Conservation (phyloP, 2,329 filamentous ascomycete species). For the Beauveria sp. region DNA sequence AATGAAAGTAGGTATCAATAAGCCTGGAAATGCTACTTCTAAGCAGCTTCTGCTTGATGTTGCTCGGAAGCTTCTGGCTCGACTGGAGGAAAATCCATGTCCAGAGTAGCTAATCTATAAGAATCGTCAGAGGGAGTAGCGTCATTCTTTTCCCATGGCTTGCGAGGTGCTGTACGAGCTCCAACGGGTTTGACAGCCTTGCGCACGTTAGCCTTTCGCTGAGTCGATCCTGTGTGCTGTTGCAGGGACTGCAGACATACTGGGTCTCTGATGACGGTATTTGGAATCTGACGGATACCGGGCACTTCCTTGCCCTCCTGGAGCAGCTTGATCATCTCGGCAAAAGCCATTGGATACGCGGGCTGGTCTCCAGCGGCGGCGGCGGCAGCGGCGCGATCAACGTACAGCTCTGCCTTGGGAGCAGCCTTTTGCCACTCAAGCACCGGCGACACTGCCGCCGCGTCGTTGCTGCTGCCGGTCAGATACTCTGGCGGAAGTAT, state of each 20-base stretch:
- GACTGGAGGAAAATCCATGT: slow-evolving; percentile 29
- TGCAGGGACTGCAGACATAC: slow-evolving; percentile 33
- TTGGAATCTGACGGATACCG: slow-evolving; percentile 79
- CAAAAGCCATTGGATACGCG: slow-evolving; percentile 74
- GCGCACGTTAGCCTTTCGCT: background rate
- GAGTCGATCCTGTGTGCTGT: background rate
- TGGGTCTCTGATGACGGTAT: slow-evolving; percentile 65
- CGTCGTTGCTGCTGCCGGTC: slow-evolving; percentile 2
- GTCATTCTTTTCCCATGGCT: slow-evolving; percentile 71
- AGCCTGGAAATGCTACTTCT: background rate
- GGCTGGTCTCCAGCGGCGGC: slow-evolving; percentile 40
- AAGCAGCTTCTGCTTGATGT: slow-evolving; percentile 18
- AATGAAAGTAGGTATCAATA: background rate
- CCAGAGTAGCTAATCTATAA: slow-evolving; percentile 20
- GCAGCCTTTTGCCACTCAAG: slow-evolving; percentile 43
- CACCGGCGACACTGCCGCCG: slow-evolving; percentile 8
- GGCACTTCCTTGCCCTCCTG: slow-evolving; percentile 76
- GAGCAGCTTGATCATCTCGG: slow-evolving; percentile 78
- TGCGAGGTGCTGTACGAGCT: slow-evolving; percentile 39
- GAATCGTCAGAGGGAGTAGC: slow-evolving; percentile 11
- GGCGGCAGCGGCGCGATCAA: slow-evolving; percentile 29
- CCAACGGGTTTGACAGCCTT: slow-evolving; percentile 42
- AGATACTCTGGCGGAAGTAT: slow-evolving; percentile 29
- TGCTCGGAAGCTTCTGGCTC: slow-evolving; percentile 27
- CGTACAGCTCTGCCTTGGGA: slow-evolving; percentile 38